These are phyloP conservation scores for Hygrophorus pudorinus DNA, from an alignment of 768 basidiomycete species.

Conservation along the genomic window DNA sequence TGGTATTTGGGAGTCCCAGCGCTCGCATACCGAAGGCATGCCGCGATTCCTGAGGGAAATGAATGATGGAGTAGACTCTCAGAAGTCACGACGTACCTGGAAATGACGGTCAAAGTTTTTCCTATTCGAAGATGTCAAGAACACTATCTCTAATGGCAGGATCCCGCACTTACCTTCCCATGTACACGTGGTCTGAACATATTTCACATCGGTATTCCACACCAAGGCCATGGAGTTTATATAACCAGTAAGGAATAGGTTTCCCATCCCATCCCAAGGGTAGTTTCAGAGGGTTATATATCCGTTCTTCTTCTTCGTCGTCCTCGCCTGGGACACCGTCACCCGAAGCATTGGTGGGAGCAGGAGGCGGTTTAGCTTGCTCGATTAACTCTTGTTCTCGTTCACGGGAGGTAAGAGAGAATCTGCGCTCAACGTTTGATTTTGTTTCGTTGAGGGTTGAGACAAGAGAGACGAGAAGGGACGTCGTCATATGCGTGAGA, in stretches of 20 bases:
- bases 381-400: conserved; percentile 90
- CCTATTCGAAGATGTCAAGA: conserved; percentile 25
- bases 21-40: conserved; percentile 99
- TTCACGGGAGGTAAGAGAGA: conserved; percentile 95
- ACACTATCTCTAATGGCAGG: background rate
- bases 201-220: conserved; percentile 98
- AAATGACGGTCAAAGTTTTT: conserved; percentile 97
- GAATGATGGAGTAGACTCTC: conserved; percentile 10
- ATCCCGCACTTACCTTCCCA: conserved; percentile 65
- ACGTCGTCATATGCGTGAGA: conserved; percentile 58
- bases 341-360: conserved; percentile 33
- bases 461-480: conserved; percentile 55
- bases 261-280: conserved; percentile 98
- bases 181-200: conserved; percentile 93
- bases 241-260: conserved; percentile 98
- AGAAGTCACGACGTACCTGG: conserved; percentile 41
- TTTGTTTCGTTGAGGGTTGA: conserved; percentile 79
- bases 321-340: conserved; percentile 54
- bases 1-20: conserved; percentile 93
- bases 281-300: conserved; percentile 96
- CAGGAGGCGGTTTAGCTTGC: conserved; percentile 42
- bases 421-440: conserved; percentile 91
- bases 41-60: conserved; percentile 61
- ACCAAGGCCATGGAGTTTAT: conserved; percentile 96
- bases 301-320: conserved; percentile 91